Evolutionary conservation across 192 early-diverging fungal species (phyloP).

Genomic region (Mortierella antarctica): DNA sequence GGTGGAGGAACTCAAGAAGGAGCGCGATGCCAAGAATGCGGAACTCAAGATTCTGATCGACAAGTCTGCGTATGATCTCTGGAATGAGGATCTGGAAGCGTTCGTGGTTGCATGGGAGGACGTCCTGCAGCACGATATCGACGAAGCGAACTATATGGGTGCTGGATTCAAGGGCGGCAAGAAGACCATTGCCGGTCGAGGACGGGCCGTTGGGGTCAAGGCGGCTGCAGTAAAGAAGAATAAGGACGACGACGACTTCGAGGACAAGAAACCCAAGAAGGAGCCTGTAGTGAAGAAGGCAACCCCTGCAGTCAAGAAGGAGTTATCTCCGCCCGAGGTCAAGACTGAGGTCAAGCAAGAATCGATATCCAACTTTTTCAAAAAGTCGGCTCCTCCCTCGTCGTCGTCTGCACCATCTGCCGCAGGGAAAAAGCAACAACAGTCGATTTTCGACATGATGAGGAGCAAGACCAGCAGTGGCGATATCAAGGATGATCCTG

Average conservation of each 20-base stretch:
- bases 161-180: slow-evolving; percentile 41
- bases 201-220: slow-evolving; percentile 21
- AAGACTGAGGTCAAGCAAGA: slow-evolving; percentile 58
- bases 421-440: slow-evolving; percentile 34
- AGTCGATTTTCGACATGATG: slow-evolving; percentile 50
- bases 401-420: not conserved
- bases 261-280: slow-evolving; percentile 36
- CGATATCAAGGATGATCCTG: slow-evolving; percentile 13
- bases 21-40: slow-evolving; percentile 71
- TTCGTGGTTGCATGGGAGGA: slow-evolving; percentile 87
- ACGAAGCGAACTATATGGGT: slow-evolving; percentile 42
- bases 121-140: slow-evolving; percentile 33
- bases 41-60: slow-evolving; percentile 75
- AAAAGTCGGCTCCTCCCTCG: not conserved
- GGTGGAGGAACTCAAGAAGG: slow-evolving; percentile 75
- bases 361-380: slow-evolving; percentile 20
- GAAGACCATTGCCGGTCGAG: not conserved
- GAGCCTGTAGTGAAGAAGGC: slow-evolving; percentile 39
- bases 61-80: slow-evolving; percentile 79
- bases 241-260: slow-evolving; percentile 52
- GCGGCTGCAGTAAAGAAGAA: slow-evolving; percentile 13
- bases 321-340: slow-evolving; percentile 16
- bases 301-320: slow-evolving; percentile 41
- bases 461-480: slow-evolving; percentile 13
- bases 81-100: slow-evolving; percentile 88